These are phyloP conservation scores for Globisporangium lucens DNA, from an alignment of 352 stramenopile species.

Conservation along the genomic window DNA sequence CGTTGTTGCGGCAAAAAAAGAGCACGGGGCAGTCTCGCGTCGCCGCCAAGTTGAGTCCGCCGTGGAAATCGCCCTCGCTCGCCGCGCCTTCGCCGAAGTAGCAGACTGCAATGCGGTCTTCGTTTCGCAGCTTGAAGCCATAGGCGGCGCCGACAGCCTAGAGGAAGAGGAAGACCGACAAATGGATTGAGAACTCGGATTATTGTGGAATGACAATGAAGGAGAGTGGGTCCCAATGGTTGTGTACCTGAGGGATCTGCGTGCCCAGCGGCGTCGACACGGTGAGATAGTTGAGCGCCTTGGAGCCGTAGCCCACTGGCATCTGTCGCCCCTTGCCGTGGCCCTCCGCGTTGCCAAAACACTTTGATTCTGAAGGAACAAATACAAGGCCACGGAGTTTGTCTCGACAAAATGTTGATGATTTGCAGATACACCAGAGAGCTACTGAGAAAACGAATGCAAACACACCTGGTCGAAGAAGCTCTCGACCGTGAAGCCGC, in stretches of 20 bases:
- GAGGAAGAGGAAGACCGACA: neutral
- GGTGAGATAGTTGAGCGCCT: conserved; percentile 95
- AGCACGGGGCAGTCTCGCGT: conserved; percentile 95
- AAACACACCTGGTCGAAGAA: conserved; percentile 91
- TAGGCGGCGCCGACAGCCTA: conserved; percentile 97
- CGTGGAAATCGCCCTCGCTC: conserved; percentile 96
- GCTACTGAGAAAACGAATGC: no score
- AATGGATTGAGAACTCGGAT: neutral
- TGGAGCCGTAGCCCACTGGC: conserved; percentile 97
- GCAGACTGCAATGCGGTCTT: conserved; percentile 89
- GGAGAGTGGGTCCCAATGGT: neutral
- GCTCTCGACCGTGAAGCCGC: conserved; percentile 95
- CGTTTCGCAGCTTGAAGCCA: conserved; percentile 93
- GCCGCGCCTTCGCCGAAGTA: conserved; percentile 98
- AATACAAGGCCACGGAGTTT: no score
- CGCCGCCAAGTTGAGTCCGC: conserved; percentile 94
- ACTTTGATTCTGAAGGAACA: conserved; percentile 32
- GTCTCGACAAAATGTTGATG: no score
- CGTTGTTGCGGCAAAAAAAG: conserved; percentile 99
- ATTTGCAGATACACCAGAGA: no score
- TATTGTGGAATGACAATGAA: no score
- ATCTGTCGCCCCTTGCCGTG: conserved; percentile 96
- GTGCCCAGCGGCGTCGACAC: conserved; percentile 97
- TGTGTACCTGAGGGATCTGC: conserved; percentile 92
- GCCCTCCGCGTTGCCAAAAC: conserved; percentile 95